Base-by-base conservation (phyloP, 495 filamentous ascomycete species). In the Aspergillus steynii region DNA sequence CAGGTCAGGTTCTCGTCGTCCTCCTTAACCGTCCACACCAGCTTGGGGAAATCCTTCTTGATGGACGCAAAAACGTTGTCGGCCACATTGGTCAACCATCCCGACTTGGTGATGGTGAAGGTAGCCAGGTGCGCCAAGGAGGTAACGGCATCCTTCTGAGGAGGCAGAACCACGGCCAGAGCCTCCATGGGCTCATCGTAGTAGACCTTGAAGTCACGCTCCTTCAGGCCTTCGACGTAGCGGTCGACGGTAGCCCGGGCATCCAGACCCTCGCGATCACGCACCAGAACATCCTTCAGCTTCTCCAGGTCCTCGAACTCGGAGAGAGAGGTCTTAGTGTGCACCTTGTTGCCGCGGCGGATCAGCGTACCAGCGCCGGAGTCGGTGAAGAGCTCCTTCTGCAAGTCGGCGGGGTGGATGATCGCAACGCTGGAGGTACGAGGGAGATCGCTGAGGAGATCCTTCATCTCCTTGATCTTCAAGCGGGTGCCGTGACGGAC, bases 391-490 rank as follows among this genome's bases (percentile, higher is more conserved):
- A 97, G 80, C 74, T 97, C 94, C 80, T 96, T 96, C 72, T 97
- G 93, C 8, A 99, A 84, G 70, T 96, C 90, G 27, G 87, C 90
- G 2, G 95, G 93, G 74, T 97, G 93, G 64, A 99, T 98, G 69
- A 99, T 98, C 29, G 95, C 95, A 58, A 99, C 96, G 68, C 93
- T 97, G 48, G 95, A 96, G 10, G 92, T 90, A 66, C 91, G 85
- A 46, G 95, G 95, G 10, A 99, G 84, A 29, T 89, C 87, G 57
- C 88, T 88, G 54, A 99, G 80, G 8, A 99, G 84, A 25, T 95
- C 90, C 81, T 97, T 97, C 78, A 97, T 96, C 79, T 99, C 94
- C 77, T 94, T 96, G 77, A 99, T 97, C 89, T 99, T 99, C 58
- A 97, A 79, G 65, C 93, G 87, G 48, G 95, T 99, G 34, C 95